Percentiles rank a stretch among this genome's conserved stretches.
Evolutionary conservation across 176 grass and related monocot genomes (phyloP).

Genomic region (Oryza australiensis): DNA sequence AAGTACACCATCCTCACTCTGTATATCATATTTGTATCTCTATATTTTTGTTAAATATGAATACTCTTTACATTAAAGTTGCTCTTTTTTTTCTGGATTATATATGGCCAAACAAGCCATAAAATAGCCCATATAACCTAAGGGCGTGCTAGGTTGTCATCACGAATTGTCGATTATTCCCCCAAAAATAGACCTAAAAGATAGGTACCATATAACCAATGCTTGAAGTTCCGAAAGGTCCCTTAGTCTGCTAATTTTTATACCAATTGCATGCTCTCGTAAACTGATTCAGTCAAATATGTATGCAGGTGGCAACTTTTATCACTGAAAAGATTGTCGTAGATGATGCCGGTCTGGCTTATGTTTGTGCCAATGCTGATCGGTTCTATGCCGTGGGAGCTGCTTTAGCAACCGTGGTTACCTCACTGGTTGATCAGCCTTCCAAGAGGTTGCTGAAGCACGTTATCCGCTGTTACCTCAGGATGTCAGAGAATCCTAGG

Average conservation of each 20-base stretch:
- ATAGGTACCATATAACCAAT: neutral
- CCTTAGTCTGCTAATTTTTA: slow-evolving; percentile 1
- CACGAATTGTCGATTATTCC: too few relatives aligned
- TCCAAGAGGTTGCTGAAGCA: slow-evolving; percentile 73
- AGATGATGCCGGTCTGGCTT: slow-evolving; percentile 56
- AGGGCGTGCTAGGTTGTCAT: too few relatives aligned
- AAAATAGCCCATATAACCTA: neutral
- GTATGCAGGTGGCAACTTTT: slow-evolving; percentile 70
- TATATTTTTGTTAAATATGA: too few relatives aligned
- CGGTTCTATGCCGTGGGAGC: slow-evolving; percentile 60
- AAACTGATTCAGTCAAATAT: slow-evolving; percentile 21
- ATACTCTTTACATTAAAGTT: too few relatives aligned
- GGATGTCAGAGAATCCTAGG: slow-evolving; percentile 72
- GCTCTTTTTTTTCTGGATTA: neutral
- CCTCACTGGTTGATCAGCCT: slow-evolving; percentile 54
- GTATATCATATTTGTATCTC: neutral
- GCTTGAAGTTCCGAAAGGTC: neutral
- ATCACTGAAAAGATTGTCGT: slow-evolving; percentile 75
- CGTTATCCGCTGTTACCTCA: slow-evolving; percentile 75
- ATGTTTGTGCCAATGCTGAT: slow-evolving; percentile 52
- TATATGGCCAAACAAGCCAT: neutral
- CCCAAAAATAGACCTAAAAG: too few relatives aligned
- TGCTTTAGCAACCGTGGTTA: slow-evolving; percentile 58
- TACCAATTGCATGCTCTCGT: slow-evolving; percentile 8
- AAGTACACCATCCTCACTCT: neutral